These are phyloP conservation scores for Dactylellina haptotyla DNA, from an alignment of 2,329 filamentous ascomycete genomes.

Conservation along the genomic window DNA sequence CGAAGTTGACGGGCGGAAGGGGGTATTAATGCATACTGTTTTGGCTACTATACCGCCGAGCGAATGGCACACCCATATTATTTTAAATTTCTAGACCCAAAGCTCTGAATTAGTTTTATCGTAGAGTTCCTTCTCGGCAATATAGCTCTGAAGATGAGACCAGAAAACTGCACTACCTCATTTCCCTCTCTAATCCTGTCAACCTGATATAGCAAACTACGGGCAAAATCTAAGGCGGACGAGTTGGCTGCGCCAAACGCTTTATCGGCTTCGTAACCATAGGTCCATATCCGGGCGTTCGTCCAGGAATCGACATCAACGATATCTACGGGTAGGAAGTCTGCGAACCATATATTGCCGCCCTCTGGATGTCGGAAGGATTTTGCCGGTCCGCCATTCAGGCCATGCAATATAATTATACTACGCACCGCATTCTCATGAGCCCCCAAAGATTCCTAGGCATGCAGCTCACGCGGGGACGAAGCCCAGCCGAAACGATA, in stretches of 20 bases:
- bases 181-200: constrained; percentile 45
- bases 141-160: too few relatives aligned
- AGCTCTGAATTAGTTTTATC: background rate
- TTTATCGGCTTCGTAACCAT: constrained; percentile 48
- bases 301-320: constrained; percentile 50
- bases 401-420: constrained; percentile 51
- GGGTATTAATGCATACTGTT: constrained; percentile 21
- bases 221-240: constrained; percentile 37
- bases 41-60: constrained; percentile 48
- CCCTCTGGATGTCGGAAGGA: constrained; percentile 42
- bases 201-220: constrained; percentile 39
- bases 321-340: constrained; percentile 40
- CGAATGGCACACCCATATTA: constrained; percentile 52
- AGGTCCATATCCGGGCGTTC: constrained; percentile 52
- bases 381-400: constrained; percentile 47
- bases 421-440: constrained; percentile 1
- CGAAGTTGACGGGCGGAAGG: background rate
- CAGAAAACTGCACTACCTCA: constrained; percentile 18
- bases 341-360: constrained; percentile 52
- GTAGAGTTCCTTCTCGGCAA: too few relatives aligned
- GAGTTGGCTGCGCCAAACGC: constrained; percentile 39
- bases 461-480: background rate
- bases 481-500: background rate
- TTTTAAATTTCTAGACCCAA: constrained; percentile 27
- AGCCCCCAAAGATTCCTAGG: background rate